Base-by-base conservation (phyloP, 129 eudicot species). In the Glebionis coronaria region DNA sequence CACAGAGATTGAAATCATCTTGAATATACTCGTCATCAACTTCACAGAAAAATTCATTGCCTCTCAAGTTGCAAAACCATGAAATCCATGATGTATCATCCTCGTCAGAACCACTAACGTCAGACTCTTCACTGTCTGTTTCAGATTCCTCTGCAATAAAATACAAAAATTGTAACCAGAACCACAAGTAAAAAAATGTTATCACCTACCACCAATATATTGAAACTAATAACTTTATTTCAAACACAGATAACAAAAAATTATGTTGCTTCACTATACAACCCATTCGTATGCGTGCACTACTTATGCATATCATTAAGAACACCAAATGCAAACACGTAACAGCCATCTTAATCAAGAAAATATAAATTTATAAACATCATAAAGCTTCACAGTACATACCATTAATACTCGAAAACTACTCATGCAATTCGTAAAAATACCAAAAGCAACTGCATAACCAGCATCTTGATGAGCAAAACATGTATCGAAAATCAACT, bases 1-100 rank as follows among this genome's bases (percentile, higher is more conserved):
- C 96, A 46, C 92, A 85, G 5, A 88, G 86, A 65, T 88, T 88
- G 25, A 88, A 88, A 78, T 88, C 91, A 73, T 88, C 96, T 79
- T 88, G 89, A 44, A 88, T 85, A 83, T 88, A 88, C 59, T 88
- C 96, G 64, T 88, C 96, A 35, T 88, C 96, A 70, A 88, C 96
- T 76, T 88, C 91, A 56, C 96, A 85, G 65, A 88, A 88, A 57
- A 88, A 88, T 66, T 88, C 91, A 71, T 88, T 88, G 74, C 96
- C 92, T 49, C 96, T 65, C 78, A 88, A 65, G 73, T 85, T 88
- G 83, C 96, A 88, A 66, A 88, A 88, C 96, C 96, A 88, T 71
- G 96, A 85, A 64, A 88, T 86, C 96, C 96, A 88, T 49, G 92
- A 83, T 19, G 96, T 88, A 47, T 88, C 96, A 25, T 88, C 96